phyloP scores from a whole-genome alignment of 2,329 filamentous ascomycete species.

The Chaetomium sp. region DNA sequence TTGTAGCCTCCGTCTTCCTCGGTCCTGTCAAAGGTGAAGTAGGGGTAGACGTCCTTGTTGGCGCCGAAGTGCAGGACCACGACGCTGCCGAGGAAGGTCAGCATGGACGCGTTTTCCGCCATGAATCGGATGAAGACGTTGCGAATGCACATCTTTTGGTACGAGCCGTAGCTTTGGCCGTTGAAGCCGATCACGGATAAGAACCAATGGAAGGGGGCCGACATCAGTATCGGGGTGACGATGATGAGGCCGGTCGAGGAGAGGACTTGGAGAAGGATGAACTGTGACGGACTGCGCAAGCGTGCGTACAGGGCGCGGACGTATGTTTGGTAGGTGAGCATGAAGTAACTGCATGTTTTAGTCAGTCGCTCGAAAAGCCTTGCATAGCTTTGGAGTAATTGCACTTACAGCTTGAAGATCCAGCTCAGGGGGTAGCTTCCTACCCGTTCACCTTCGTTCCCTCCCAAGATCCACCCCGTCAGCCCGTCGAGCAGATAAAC shows the following conservation, averaged over 20 bases:
- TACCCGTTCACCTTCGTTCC: slow-evolving; percentile 65
- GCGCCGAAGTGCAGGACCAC: slow-evolving; percentile 66
- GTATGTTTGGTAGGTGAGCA: slow-evolving; percentile 71
- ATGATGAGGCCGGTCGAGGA: slow-evolving; percentile 66
- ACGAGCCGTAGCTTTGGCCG: slow-evolving; percentile 61
- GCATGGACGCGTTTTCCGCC: slow-evolving; percentile 69
- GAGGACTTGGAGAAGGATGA: slow-evolving; percentile 65
- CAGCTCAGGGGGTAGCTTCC: slow-evolving; percentile 71
- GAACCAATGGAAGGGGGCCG: slow-evolving; percentile 57
- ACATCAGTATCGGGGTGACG: slow-evolving; percentile 66
- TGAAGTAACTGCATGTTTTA: slow-evolving; percentile 57
- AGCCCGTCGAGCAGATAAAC: slow-evolving; percentile 66
- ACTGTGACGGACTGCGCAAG: slow-evolving; percentile 65
- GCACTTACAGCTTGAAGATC: slow-evolving; percentile 67
- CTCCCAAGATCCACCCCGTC: slow-evolving; percentile 68
- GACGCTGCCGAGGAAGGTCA: slow-evolving; percentile 66
- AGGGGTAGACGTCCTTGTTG: slow-evolving; percentile 70
- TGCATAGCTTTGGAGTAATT: slow-evolving; percentile 19
- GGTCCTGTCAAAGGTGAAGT: slow-evolving; percentile 64
- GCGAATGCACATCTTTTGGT: slow-evolving; percentile 66
- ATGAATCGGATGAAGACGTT: slow-evolving; percentile 69
- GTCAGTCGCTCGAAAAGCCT: not conserved
- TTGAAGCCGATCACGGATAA: slow-evolving; percentile 58
- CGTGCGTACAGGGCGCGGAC: slow-evolving; percentile 69
- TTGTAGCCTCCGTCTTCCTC: slow-evolving; percentile 53